These are phyloP conservation scores for Candida nemodendra DNA, from an alignment of 805 yeast genomes.

Conservation along the genomic window DNA sequence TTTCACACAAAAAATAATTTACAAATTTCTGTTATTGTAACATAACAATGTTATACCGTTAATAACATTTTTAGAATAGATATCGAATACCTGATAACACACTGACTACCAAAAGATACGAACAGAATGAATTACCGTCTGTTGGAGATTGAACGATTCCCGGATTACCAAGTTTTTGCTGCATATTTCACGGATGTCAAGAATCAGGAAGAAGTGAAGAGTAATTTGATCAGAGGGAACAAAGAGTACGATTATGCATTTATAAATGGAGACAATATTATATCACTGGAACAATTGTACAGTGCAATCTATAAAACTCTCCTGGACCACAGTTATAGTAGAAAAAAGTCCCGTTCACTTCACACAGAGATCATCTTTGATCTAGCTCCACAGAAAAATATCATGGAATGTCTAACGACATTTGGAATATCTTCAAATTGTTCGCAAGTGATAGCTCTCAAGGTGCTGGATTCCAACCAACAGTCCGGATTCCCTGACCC, in stretches of 20 bases:
- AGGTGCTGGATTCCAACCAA: slow-evolving; percentile 35
- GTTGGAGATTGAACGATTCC: slow-evolving; percentile 21
- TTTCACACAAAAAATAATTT: no score
- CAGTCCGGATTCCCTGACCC: slow-evolving; percentile 12
- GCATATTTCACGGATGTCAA: slow-evolving; percentile 45
- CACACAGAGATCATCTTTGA: slow-evolving; percentile 73
- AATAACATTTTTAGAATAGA: no score
- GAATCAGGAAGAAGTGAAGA: slow-evolving; percentile 44
- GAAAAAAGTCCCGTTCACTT: slow-evolving; percentile 59
- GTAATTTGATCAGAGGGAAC: slow-evolving; percentile 44
- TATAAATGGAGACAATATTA: slow-evolving; percentile 55
- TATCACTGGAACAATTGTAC: slow-evolving; percentile 60
- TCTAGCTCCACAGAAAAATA: slow-evolving; percentile 68
- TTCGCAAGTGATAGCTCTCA: slow-evolving; percentile 48
- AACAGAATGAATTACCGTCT: no score
- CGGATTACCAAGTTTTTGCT: slow-evolving; percentile 20
- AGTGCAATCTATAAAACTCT: slow-evolving; percentile 62
- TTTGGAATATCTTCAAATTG: slow-evolving; percentile 64
- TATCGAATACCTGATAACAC: no score
- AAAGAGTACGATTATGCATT: slow-evolving; percentile 58
- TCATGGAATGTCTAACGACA: slow-evolving; percentile 65
- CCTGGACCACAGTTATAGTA: slow-evolving; percentile 45
- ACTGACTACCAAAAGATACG: no score
- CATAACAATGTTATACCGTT: no score
- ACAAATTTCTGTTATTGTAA: no score